Base-by-base conservation (phyloP, 2,329 filamentous ascomycete species). In the Colletotrichum sidae region DNA sequence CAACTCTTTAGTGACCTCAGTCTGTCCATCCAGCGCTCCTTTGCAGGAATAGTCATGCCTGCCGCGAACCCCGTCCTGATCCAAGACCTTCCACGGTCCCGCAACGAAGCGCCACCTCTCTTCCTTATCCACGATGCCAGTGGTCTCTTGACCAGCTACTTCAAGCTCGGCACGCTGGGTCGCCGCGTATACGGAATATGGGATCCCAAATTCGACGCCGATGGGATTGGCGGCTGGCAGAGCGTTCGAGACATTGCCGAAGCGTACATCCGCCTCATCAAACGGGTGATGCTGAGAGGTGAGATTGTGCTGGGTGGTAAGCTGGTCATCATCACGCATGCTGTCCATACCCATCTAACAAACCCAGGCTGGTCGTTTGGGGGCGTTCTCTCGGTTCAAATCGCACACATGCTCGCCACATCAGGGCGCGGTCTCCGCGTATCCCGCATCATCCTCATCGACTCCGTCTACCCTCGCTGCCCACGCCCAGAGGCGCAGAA, bases 221-320 rank as follows among this genome's bases (percentile, higher is more conserved):
- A 65, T 8, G 56, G 61, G 3, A 65, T 65, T 8, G 61, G 61
- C n/a, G 61, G 61, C 1, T 65, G 61, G 61, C 61, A 65, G 34
- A 65, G 55, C 33, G 50, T 65, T 5, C 38, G 12, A 5, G 55
- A 60, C 0, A 65, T 65, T 7, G 61, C 61, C 2, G 61, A 65
- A 44, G 56, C 61, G 5, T 65, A 65, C 38, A 44, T 65, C 38
- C 61, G 61, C 9, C 61, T 60, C 0, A 65, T 65, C 37, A 65
- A 65, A 39, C 50, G 61, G 33, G 56, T 65, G 8, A 65, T 65
- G 61, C 50, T 65, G 2, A 51, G 55, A 12, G 61, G 61, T 3
- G 61, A 65, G n/a, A 55, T 65, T 6, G 56, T 55, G 1, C 61
- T 65, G 1, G 61, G 61, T 3, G 61, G 61, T 65, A 45, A 8